phyloP scores from a whole-genome alignment of 164 flowering plant genomes.

The Liriodendron chinense region DNA sequence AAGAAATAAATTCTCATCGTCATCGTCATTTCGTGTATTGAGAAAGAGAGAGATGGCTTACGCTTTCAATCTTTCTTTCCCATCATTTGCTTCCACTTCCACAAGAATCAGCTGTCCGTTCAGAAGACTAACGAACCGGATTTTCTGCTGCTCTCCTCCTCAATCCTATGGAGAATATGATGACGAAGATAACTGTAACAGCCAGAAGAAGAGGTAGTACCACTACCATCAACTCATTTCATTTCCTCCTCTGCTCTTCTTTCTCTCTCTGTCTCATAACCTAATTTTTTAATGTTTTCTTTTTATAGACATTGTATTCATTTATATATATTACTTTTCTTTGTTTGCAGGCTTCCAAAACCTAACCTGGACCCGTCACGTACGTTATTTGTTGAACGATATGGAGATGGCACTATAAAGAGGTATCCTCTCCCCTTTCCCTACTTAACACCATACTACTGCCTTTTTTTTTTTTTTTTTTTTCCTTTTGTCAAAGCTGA shows the following conservation, averaged over 20 bases:
- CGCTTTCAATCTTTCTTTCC: not conserved
- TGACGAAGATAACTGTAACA: not conserved
- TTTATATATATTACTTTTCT: too few species aligned
- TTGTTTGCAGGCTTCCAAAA: not conserved
- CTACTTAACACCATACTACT: not conserved
- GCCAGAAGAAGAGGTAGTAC: not conserved
- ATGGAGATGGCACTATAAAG: constrained; percentile 64
- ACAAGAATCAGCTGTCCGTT: not conserved
- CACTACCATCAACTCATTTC: not conserved
- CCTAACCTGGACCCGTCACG: not conserved
- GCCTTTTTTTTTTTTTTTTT: too few species aligned
- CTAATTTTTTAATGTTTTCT: too few species aligned
- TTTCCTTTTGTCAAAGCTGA: too few species aligned
- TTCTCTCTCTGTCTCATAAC: too few species aligned
- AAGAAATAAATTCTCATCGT: too few species aligned
- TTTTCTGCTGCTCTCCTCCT: not conserved
- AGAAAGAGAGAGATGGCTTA: not conserved
- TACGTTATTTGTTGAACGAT: constrained; percentile 64
- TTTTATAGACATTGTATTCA: too few species aligned
- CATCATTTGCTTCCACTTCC: not conserved
- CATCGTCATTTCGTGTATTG: not conserved
- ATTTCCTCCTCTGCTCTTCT: too few species aligned
- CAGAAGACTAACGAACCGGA: not conserved
- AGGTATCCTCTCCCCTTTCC: constrained; percentile 35
- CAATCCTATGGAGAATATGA: not conserved